Evolutionary conservation across 2,329 filamentous ascomycete genomes (phyloP).

Genomic region (Claviceps purpurea): DNA sequence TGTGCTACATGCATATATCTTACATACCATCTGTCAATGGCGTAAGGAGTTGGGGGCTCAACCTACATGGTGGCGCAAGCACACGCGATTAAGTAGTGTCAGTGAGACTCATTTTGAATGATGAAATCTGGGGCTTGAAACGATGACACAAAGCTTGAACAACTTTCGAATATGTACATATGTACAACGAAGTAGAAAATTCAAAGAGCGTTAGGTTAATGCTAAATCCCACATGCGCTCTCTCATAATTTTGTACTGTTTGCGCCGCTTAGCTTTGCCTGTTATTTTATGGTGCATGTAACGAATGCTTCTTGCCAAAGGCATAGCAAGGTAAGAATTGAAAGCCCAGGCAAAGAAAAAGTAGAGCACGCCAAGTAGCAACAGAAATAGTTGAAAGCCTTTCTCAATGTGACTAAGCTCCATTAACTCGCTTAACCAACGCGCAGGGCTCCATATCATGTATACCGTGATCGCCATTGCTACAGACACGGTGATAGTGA

Average conservation of each 20-base stretch:
- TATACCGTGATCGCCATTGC: constrained; percentile 58
- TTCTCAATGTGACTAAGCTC: constrained; percentile 66
- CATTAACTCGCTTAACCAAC: constrained; percentile 63
- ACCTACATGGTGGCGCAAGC: no score
- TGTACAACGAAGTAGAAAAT: no score
- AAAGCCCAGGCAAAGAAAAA: constrained; percentile 56
- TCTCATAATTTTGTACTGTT: constrained; percentile 72
- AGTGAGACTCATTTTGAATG: no score
- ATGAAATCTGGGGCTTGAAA: no score
- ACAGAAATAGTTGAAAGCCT: constrained; percentile 59
- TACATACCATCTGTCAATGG: no score
- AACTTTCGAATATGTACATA: no score
- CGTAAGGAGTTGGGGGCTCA: no score
- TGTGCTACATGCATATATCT: no score
- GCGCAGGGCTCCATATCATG: constrained; percentile 65
- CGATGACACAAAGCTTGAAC: no score
- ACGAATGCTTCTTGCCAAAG: constrained; percentile 55
- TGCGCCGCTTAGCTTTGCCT: constrained; percentile 59
- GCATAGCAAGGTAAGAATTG: constrained; percentile 59
- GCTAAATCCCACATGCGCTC: constrained; percentile 33
- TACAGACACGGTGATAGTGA: constrained; percentile 61
- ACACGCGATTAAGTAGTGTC: no score
- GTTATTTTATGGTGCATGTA: constrained; percentile 42
- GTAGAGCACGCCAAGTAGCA: constrained; percentile 56
- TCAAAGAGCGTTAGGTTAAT: background rate